phyloP scores from a whole-genome alignment of 306 rosid genomes.

The Carpinus viminea region DNA sequence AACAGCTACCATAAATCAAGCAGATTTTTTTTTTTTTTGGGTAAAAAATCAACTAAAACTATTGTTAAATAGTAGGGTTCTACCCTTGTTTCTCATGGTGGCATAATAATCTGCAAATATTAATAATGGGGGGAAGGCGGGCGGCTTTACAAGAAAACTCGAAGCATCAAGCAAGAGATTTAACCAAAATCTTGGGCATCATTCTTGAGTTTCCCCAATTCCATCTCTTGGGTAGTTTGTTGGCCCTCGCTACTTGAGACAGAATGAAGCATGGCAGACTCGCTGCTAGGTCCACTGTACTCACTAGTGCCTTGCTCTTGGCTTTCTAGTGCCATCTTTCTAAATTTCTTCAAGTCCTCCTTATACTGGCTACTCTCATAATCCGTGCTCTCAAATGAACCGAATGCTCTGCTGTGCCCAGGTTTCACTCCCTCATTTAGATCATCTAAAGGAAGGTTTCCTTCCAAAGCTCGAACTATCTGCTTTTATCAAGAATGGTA shows the following conservation, averaged over 20 bases:
- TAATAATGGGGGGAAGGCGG: background rate
- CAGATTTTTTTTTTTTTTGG: background rate
- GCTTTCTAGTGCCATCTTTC: conserved; percentile 37
- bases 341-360: conserved; percentile 48
- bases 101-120: background rate
- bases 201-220: conserved; percentile 28
- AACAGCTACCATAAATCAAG: conserved; percentile 6
- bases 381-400: conserved; percentile 29
- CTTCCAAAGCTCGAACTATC: conserved; percentile 51
- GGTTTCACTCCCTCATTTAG: conserved; percentile 35
- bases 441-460: conserved; percentile 37
- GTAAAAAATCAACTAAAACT: background rate
- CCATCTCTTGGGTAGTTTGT: conserved; percentile 40
- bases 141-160: background rate
- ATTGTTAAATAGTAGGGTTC: conserved; percentile 5
- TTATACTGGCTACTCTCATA: conserved; percentile 45
- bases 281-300: conserved; percentile 49
- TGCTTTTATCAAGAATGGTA: conserved; percentile 4
- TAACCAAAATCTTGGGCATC: conserved; percentile 12
- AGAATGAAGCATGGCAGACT: conserved; percentile 38
- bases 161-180: conserved; percentile 27
- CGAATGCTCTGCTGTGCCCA: conserved; percentile 27
- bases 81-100: background rate
- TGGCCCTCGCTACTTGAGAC: conserved; percentile 42
- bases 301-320: conserved; percentile 30